These are phyloP conservation scores for Geotrichum citri-aurantii DNA, from an alignment of 1,139 yeast species.

Conservation along the genomic window DNA sequence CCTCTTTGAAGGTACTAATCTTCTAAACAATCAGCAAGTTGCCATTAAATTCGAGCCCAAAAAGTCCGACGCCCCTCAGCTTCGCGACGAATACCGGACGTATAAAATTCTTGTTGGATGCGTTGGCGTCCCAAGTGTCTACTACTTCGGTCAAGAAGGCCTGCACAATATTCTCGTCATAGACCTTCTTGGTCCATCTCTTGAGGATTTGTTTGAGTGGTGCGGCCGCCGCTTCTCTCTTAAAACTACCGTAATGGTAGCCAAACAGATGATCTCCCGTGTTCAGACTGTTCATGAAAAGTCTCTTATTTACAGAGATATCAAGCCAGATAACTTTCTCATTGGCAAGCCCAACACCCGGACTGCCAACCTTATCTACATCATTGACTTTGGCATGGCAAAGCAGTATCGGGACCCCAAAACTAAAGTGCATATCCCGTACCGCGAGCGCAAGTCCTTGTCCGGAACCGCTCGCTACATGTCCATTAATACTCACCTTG, in stretches of 20 bases:
- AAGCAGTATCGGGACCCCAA: slow-evolving; percentile 94
- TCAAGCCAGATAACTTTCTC: slow-evolving; percentile 91
- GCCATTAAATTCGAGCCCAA: slow-evolving; percentile 80
- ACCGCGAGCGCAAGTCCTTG: slow-evolving; percentile 86
- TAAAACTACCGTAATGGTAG: slow-evolving; percentile 85
- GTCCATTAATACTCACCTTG: slow-evolving; percentile 96
- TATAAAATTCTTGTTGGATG: slow-evolving; percentile 79
- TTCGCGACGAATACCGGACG: slow-evolving; percentile 91
- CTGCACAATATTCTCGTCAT: slow-evolving; percentile 88
- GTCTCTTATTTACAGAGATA: slow-evolving; percentile 87
- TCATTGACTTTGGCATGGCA: slow-evolving; percentile 89
- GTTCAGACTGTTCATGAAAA: slow-evolving; percentile 86
- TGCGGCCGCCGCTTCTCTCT: slow-evolving; percentile 86
- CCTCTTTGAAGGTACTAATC: slow-evolving; percentile 88
- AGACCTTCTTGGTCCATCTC: slow-evolving; percentile 89
- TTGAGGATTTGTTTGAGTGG: slow-evolving; percentile 97
- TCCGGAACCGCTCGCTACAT: slow-evolving; percentile 97
- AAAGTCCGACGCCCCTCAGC: slow-evolving; percentile 95
- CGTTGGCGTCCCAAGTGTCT: slow-evolving; percentile 88
- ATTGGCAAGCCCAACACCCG: slow-evolving; percentile 58
- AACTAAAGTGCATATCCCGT: slow-evolving; percentile 92
- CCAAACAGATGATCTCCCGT: slow-evolving; percentile 84
- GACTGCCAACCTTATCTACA: slow-evolving; percentile 48
- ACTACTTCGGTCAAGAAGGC: slow-evolving; percentile 97
- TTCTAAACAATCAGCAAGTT: slow-evolving; percentile 73